Evolutionary conservation across 176 grass and related monocot species (phyloP), one percentile per base, ranked within the genome.

Genomic region (Eremochloa ophiuroides): DNA sequence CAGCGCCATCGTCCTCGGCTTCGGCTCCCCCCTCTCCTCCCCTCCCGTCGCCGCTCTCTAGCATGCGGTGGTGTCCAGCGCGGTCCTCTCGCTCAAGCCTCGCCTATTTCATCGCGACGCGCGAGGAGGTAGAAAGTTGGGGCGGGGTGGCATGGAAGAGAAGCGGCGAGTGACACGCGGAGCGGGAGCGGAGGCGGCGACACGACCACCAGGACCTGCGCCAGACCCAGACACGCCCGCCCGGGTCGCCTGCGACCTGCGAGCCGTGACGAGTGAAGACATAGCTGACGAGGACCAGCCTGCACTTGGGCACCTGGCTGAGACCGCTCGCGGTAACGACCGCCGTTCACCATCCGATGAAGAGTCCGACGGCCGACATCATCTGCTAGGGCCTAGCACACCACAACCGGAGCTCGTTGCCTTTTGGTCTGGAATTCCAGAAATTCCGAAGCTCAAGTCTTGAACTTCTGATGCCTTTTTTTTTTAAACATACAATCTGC

Each of bases 181-280:
- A 81, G 84, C 80, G 62, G 39, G 70, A 31, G 48, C 29, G 44
- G 81, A 76, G 76, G 82, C 69, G 77, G 82, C 82, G 71, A 70
- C 71, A 22, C 69, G 86, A 61, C 75, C 86, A 84, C 75, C 80
- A 79, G 74, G 80, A 78, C 46, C 46, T 48, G 46, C 46, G 18
- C 46, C 46, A 48, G 46, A 48, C 15, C 46, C 16, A 48, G 46
- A 18, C 46, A 48, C 46, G 46, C 12, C 43, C 41, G 43, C 15
- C n/a, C n/a, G n/a, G n/a, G 43, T 15, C 13, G 43, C 43, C 4
- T 44, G 43, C 43, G 43, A 15, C 43, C 15, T 44, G 43, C 43
- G 43, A 44, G 43, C 3, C 41, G 41, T 42, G 41, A 42, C 41
- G 41, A 42, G n/a, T n/a, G n/a, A n/a, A n/a, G n/a, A n/a, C 11